Base-by-base conservation (phyloP, 73 alveolate species). In the Paramecium biaurelia region DNA sequence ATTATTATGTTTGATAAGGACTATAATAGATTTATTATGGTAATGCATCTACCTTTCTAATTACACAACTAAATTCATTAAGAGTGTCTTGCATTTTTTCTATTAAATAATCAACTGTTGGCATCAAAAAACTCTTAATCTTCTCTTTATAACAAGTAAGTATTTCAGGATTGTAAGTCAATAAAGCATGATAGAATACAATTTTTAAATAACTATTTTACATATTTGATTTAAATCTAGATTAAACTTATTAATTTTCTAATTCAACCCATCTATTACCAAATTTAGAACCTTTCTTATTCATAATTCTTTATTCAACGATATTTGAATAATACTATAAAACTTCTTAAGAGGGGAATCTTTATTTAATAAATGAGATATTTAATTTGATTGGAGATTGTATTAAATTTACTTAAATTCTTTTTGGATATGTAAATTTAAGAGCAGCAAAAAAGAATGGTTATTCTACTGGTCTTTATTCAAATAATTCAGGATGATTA, bases 401-500 rank as follows among this genome's bases (percentile, higher is more conserved):
- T 63, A 74, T 67, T 7, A 85, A 85, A 18, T 57, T 79, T 82
- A 86, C 86, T 90, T 76, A 30, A 18, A 79, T 79, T 12, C 24
- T 20, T 79, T 79, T 79, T 9, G 90, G 90, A 43, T 42, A 79
- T 2, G 26, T 41, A 37, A 38, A 56, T 21, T 59, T 68, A 9
- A 92, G 57, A 20, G 92, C 49, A 26, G 41, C 18, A 20, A 20
- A 24, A 2, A 87, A 41, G 95, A 96, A 93, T 32, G 99, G 97
- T 42, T 99, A 92, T 59, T 95, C 99, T 58, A 98, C 97, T 49
- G 97, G 96, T 42, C 99, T 94, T 14, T 99, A 97, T 74, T 98
- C 99, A 76, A 99, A 97, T 53, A 99, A 94, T 85, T 98, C 99
- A 26, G 99, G 99, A 89, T 99, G 99, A 92, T 99, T 99, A 93